Conservation (phyloP, 2,329 filamentous ascomycete genomes). For the Samsoniella hepiali region DNA sequence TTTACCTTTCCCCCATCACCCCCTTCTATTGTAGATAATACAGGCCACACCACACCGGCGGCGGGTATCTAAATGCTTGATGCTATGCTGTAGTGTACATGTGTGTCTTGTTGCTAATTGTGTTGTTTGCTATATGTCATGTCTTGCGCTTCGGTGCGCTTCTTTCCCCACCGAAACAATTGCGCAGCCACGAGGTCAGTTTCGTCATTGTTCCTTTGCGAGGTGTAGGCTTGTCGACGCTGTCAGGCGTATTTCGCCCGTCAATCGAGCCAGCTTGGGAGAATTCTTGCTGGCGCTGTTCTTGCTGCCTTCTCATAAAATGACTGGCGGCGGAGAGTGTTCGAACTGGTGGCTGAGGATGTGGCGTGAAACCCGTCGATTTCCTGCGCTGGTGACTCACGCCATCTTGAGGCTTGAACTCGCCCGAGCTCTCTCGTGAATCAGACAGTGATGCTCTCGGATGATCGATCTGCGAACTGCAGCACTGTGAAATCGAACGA, state of each 20-base stretch:
- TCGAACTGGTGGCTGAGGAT: slow-evolving; percentile 21
- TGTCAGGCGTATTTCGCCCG: slow-evolving; percentile 16
- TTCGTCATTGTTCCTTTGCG: slow-evolving; percentile 7
- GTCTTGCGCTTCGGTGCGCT: not conserved
- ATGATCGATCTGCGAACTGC: slow-evolving; percentile 21
- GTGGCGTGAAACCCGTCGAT: slow-evolving; percentile 4
- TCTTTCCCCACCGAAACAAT: slow-evolving; percentile 13
- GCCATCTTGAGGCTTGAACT: slow-evolving; percentile 10
- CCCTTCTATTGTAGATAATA: slow-evolving; percentile 3
- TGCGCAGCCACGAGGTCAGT: slow-evolving; percentile 21
- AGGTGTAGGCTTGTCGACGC: slow-evolving; percentile 5
- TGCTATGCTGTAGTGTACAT: slow-evolving; percentile 17
- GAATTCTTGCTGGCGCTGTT: slow-evolving; percentile 5
- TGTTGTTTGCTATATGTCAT: slow-evolving; percentile 8
- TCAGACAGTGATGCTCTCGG: slow-evolving; percentile 14
- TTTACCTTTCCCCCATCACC: not conserved
- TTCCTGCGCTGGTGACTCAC: not conserved
- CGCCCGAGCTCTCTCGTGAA: slow-evolving; percentile 14
- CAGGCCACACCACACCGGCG: not conserved
- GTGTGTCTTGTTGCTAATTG: not conserved
- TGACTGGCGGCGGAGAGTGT: slow-evolving; percentile 27
- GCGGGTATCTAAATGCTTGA: slow-evolving; percentile 18
- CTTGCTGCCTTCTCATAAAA: slow-evolving; percentile 26
- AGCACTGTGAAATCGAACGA: slow-evolving; percentile 26
- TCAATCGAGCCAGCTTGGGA: slow-evolving; percentile 5